Evolutionary conservation across 768 basidiomycete genomes (phyloP), one percentile per base, ranked within the genome.

Genomic region (Tylopilus rubrobrunneus): DNA sequence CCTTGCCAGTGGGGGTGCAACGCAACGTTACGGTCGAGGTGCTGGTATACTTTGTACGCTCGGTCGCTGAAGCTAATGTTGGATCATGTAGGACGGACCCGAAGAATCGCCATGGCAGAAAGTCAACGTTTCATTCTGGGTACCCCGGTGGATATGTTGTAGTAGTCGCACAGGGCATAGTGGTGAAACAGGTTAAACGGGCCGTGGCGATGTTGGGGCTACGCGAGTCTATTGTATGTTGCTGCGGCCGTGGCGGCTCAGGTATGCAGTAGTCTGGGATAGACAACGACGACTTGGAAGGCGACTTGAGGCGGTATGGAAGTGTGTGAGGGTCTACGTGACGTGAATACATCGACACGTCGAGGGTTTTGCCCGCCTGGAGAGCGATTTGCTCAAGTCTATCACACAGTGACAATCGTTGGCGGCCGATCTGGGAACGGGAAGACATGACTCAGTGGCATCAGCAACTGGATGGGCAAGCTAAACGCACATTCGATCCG

Each of bases 351-450:
- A 39, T 52, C 5, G 51, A 48, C 11, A 54, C 42, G 12, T 60
- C 52, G 39, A 74, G 40, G 27, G 47, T 47, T 27, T 55, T 57
- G 21, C 58, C 56, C 10, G 59, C 37, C 17, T 60, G 49, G 17
- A 53, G 42, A 2, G 75, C 75, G 5, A 74, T 69, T 4, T 52
- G 59, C 23, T 68, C 45, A n/a, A 81, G 48, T 37, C 56, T 64
- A 19, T 71, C 67, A 73, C 76, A 41, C 73, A 76, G 53, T 81
- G 73, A 41, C 74, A 77, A 52, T 81, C 79, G 55, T 81, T 81
- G 0, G 79, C 79, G 2, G 79, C 79, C n/a, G n/a, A 55, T 81
- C 79, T 80, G 41, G 4, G 21, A 23, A 23, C 10, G 36, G 34
- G 11, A 8, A 36, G 12, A 12, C 3, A 39, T 44, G 21, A 28